phyloP scores from a whole-genome alignment of 1,284 basidiomycete genomes.

The Puccinia novopanici region DNA sequence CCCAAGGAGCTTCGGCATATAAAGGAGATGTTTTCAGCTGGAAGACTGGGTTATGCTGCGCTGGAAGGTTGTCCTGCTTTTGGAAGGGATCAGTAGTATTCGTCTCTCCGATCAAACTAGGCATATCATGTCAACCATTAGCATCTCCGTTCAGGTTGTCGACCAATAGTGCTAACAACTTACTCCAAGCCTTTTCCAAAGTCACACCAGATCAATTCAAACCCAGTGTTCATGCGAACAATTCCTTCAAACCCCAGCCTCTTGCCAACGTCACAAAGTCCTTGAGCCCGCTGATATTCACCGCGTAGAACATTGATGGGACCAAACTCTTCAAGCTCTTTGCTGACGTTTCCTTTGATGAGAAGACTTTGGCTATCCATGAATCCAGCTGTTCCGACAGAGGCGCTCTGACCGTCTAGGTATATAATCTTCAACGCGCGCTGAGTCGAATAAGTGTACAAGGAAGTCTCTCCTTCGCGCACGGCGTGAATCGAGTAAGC shows the following conservation, averaged over 20 bases:
- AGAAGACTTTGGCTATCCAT: conserved; percentile 63
- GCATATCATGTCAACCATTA: neutral
- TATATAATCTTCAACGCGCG: conserved; percentile 62
- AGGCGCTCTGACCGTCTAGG: conserved; percentile 63
- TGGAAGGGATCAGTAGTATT: conserved; percentile 42
- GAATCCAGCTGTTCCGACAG: conserved; percentile 59
- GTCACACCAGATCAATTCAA: conserved; percentile 54
- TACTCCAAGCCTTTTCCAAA: conserved; percentile 50
- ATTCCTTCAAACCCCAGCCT: conserved; percentile 52
- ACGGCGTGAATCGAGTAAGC: conserved; percentile 54
- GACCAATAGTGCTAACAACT: neutral
- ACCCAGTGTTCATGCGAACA: conserved; percentile 53
- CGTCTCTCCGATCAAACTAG: conserved; percentile 1
- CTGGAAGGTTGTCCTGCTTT: neutral
- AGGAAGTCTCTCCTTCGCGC: conserved; percentile 26
- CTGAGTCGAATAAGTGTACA: conserved; percentile 60
- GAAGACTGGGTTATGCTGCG: neutral
- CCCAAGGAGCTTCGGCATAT: conserved; percentile 51
- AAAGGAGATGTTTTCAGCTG: conserved; percentile 1
- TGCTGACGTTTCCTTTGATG: conserved; percentile 57
- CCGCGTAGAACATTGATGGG: neutral
- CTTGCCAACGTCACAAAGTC: conserved; percentile 49
- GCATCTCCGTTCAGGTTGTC: neutral
- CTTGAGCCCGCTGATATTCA: conserved; percentile 50
- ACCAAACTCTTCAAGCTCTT: conserved; percentile 8